A percentile compares a stretch with the other conserved stretches of the same genome.
These are phyloP conservation scores for Colletotrichum siamense DNA, from an alignment of 2,329 filamentous ascomycete genomes.

Conservation along the genomic window DNA sequence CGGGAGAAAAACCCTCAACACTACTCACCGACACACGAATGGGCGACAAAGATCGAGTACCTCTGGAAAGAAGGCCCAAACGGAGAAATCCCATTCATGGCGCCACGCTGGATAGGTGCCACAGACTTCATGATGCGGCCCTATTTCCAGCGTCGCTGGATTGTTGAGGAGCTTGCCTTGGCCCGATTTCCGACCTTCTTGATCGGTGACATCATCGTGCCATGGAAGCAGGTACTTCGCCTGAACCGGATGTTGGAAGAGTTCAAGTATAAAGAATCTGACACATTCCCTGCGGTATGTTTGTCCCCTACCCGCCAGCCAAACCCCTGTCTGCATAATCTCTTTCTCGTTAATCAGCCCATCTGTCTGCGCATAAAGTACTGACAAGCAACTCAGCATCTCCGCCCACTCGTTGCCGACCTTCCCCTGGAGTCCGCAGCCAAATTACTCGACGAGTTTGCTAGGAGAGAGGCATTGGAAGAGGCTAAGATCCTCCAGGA, in stretches of 20 bases:
- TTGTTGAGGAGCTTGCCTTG: constrained; percentile 39
- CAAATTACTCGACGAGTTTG: constrained; percentile 27
- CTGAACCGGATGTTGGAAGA: constrained; percentile 40
- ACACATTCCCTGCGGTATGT: constrained; percentile 31
- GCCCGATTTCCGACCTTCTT: constrained; percentile 32
- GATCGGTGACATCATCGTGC: constrained; percentile 38
- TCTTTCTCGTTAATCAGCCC: neutral
- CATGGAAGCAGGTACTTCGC: constrained; percentile 39
- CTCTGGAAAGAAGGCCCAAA: constrained; percentile 28
- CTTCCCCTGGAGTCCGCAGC: constrained; percentile 26
- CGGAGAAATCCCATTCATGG: constrained; percentile 24
- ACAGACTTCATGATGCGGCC: constrained; percentile 34
- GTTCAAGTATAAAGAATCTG: constrained; percentile 35
- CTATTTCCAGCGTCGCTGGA: constrained; percentile 41
- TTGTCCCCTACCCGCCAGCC: neutral
- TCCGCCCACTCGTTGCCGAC: constrained; percentile 24
- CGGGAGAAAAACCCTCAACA: constrained; percentile 35
- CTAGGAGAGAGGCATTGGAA: constrained; percentile 19
- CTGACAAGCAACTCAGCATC: constrained; percentile 13
- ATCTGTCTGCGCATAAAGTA: neutral
- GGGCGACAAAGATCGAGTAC: constrained; percentile 31
- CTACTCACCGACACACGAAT: constrained; percentile 35
- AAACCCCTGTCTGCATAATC: neutral
- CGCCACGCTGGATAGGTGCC: constrained; percentile 27
- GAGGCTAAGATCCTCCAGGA: constrained; percentile 23